phyloP scores from a whole-genome alignment of 495 filamentous ascomycete species.

The Penicillium angulare region DNA sequence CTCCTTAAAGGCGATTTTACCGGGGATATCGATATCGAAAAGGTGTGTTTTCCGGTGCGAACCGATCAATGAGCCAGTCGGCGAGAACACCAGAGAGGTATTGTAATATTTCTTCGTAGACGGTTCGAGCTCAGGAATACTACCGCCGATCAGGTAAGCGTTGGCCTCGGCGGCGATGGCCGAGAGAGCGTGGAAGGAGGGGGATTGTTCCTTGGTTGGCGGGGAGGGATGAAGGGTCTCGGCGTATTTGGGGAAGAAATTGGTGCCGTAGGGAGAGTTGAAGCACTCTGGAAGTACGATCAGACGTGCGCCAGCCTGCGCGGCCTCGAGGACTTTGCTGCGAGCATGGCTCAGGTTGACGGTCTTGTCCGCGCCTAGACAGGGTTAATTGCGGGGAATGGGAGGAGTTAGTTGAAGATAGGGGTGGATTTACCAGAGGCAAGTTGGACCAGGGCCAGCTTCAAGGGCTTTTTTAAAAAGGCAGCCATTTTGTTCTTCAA shows the following conservation, averaged over 20 bases:
- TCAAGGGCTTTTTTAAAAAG: constrained; percentile 69
- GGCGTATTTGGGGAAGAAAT: constrained; percentile 89
- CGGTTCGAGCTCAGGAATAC: constrained; percentile 77
- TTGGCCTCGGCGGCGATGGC: constrained; percentile 72
- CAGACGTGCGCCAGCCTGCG: constrained; percentile 64
- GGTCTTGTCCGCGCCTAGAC: constrained; percentile 72
- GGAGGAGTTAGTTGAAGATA: not conserved
- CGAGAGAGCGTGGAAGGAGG: constrained; percentile 82
- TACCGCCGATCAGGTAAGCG: constrained; percentile 83
- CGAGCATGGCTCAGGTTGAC: constrained; percentile 80
- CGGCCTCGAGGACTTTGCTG: constrained; percentile 79
- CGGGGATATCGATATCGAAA: constrained; percentile 99
- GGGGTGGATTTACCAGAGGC: constrained; percentile 55
- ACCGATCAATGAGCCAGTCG: constrained; percentile 71
- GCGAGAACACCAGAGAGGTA: constrained; percentile 80
- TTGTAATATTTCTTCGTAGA: constrained; percentile 80
- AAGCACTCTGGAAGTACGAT: constrained; percentile 80
- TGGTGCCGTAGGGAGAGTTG: constrained; percentile 93
- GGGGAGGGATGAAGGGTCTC: constrained; percentile 81
- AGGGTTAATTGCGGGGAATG: not conserved
- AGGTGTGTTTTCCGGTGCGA: constrained; percentile 93
- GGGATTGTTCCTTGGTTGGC: constrained; percentile 65
- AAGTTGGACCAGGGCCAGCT: constrained; percentile 80
- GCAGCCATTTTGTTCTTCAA: constrained; percentile 44
- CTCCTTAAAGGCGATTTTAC: constrained; percentile 88